Percentiles rank a stretch among this genome's conserved stretches.
Conservation (phyloP, 2,329 filamentous ascomycete species). For the Monilinia polystroma region DNA sequence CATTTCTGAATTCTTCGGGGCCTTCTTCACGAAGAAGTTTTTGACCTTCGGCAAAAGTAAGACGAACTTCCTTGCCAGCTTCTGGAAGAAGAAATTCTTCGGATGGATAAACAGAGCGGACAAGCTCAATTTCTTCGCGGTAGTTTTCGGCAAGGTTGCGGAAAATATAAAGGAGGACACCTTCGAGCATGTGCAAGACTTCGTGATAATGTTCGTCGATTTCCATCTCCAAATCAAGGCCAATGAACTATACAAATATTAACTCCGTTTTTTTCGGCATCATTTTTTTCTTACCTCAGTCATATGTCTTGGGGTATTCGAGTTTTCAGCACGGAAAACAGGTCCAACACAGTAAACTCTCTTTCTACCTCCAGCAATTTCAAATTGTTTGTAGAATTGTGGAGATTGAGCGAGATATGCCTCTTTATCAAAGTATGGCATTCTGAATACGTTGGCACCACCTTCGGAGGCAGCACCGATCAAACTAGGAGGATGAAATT, state of each 20-base stretch:
- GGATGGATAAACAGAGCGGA: constrained; percentile 73
- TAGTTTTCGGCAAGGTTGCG: constrained; percentile 63
- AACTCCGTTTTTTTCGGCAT: not conserved
- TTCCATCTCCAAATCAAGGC: constrained; percentile 88
- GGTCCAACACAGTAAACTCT: constrained; percentile 76
- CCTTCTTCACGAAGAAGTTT: constrained; percentile 74
- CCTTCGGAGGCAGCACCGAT: constrained; percentile 90
- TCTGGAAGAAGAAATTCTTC: constrained; percentile 75
- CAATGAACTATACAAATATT: constrained; percentile 60
- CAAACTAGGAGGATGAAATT: constrained; percentile 86
- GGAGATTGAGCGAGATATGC: constrained; percentile 79
- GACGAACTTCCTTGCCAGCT: constrained; percentile 69
- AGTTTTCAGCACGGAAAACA: constrained; percentile 84
- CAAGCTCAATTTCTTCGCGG: constrained; percentile 67
- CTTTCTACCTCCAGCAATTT: constrained; percentile 76
- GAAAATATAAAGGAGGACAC: constrained; percentile 77
- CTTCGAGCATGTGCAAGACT: constrained; percentile 69
- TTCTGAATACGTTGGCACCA: constrained; percentile 84
- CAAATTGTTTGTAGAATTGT: constrained; percentile 85
- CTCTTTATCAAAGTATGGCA: constrained; percentile 84
- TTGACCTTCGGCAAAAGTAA: constrained; percentile 77
- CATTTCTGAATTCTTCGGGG: constrained; percentile 62
- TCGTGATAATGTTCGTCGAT: constrained; percentile 77
- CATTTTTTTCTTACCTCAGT: constrained; percentile 56
- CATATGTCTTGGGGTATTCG: constrained; percentile 80